Conservation (phyloP, 2,329 filamentous ascomycete genomes). For the Fusarium torulosum region DNA sequence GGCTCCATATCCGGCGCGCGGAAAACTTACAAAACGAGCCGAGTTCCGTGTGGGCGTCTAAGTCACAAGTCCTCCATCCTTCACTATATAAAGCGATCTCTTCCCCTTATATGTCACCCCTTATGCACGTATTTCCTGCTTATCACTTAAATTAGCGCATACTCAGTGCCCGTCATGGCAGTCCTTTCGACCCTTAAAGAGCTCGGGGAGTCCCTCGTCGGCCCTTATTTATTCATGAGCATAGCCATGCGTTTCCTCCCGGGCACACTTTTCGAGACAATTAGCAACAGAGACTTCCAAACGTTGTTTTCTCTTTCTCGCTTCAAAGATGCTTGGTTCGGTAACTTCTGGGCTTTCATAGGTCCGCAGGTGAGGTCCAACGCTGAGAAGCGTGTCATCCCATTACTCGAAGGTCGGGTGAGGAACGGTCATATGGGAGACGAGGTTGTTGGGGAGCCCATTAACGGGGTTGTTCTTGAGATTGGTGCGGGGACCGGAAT, state of each 20-base stretch:
- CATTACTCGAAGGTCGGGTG: slow-evolving; percentile 66
- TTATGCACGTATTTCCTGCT: not conserved
- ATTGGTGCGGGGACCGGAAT: slow-evolving; percentile 72
- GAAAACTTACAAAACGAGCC: slow-evolving; percentile 41
- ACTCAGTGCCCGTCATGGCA: slow-evolving; percentile 42
- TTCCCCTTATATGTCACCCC: not conserved
- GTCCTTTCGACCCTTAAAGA: slow-evolving; percentile 43
- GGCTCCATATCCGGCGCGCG: slow-evolving; percentile 27
- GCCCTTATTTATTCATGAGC: slow-evolving; percentile 67
- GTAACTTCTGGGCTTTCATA: slow-evolving; percentile 68
- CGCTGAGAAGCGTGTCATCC: slow-evolving; percentile 60
- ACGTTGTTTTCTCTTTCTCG: slow-evolving; percentile 57
- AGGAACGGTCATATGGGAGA: slow-evolving; percentile 53
- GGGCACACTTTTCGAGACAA: slow-evolving; percentile 60
- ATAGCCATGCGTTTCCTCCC: slow-evolving; percentile 64
- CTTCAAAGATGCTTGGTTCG: slow-evolving; percentile 68
- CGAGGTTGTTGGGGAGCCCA: slow-evolving; percentile 52
- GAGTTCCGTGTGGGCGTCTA: slow-evolving; percentile 13
- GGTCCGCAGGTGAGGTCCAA: slow-evolving; percentile 64
- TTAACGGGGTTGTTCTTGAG: slow-evolving; percentile 69
- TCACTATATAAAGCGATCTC: slow-evolving; percentile 18
- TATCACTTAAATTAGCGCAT: not conserved
- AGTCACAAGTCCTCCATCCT: slow-evolving; percentile 3
- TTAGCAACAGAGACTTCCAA: slow-evolving; percentile 51
- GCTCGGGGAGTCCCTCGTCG: slow-evolving; percentile 54